Conservation (phyloP, 495 filamentous ascomycete genomes). For the Hypoxylon perforatum region DNA sequence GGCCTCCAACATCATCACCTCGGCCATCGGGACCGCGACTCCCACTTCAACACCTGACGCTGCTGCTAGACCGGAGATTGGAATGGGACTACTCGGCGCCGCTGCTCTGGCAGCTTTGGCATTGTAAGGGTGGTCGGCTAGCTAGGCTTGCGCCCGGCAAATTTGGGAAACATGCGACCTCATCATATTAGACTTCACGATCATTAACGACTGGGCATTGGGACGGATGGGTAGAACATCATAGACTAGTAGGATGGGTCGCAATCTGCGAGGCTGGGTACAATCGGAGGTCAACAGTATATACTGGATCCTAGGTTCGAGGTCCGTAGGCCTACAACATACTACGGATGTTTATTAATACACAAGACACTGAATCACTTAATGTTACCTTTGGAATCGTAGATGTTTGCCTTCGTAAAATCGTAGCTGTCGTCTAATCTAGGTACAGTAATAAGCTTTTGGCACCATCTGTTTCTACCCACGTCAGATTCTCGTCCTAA, state of each 20-base stretch:
- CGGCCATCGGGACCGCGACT: conserved; percentile 35
- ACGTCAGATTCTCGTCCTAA: no score
- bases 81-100: conserved; percentile 39
- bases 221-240: conserved; percentile 28
- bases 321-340: conserved; percentile 5
- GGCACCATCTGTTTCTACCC: no score
- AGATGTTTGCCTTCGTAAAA: no score
- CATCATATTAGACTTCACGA: conserved; percentile 17
- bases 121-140: no score
- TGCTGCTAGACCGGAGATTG: conserved; percentile 37
- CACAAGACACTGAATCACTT: not conserved
- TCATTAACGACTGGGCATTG: conserved; percentile 29
- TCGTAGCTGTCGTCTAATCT: no score
- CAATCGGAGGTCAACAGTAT: conserved; percentile 4
- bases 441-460: no score
- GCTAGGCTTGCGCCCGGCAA: not conserved
- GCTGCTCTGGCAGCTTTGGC: conserved; percentile 36
- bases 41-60: conserved; percentile 29
- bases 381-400: no score
- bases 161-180: not conserved
- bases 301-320: not conserved
- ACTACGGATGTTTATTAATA: conserved; percentile 16
- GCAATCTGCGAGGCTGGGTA: conserved; percentile 15
- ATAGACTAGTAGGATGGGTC: conserved; percentile 38
- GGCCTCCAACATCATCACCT: conserved; percentile 41